These are phyloP conservation scores for Pseudogymnoascus destructans DNA, from an alignment of 2,329 filamentous ascomycete species.

Conservation along the genomic window DNA sequence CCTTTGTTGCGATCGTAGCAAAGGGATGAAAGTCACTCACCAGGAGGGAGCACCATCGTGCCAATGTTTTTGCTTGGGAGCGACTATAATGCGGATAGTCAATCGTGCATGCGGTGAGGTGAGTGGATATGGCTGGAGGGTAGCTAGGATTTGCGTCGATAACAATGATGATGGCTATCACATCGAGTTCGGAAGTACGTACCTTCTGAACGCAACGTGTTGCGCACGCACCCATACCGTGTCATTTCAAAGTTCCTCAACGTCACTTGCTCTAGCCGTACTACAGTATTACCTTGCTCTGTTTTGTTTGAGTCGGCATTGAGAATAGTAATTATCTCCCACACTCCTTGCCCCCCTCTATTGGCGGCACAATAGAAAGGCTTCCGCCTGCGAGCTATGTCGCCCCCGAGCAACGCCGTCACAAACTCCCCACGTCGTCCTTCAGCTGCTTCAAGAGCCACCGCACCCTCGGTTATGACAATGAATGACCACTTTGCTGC, in stretches of 20 bases:
- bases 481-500: slow-evolving; percentile 76
- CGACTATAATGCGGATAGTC: neutral
- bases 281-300: neutral
- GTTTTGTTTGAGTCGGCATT: slow-evolving; percentile 2
- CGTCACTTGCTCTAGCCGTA: neutral
- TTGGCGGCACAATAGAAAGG: slow-evolving; percentile 6
- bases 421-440: slow-evolving; percentile 17
- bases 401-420: slow-evolving; percentile 17
- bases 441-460: slow-evolving; percentile 22
- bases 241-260: slow-evolving; percentile 2
- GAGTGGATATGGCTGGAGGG: neutral
- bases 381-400: slow-evolving; percentile 11
- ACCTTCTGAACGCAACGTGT: neutral
- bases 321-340: neutral
- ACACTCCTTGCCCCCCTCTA: slow-evolving; percentile 8
- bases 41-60: slow-evolving; percentile 20
- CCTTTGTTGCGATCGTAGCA: neutral
- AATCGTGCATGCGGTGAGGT: neutral
- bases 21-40: slow-evolving; percentile 14
- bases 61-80: neutral
- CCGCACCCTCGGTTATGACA: slow-evolving; percentile 26
- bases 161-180: neutral
- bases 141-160: neutral
- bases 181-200: slow-evolving; percentile 4
- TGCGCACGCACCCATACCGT: neutral